Evolutionary conservation across 768 basidiomycete species (phyloP).

Genomic region (Tricholoma bakamatsutake): DNA sequence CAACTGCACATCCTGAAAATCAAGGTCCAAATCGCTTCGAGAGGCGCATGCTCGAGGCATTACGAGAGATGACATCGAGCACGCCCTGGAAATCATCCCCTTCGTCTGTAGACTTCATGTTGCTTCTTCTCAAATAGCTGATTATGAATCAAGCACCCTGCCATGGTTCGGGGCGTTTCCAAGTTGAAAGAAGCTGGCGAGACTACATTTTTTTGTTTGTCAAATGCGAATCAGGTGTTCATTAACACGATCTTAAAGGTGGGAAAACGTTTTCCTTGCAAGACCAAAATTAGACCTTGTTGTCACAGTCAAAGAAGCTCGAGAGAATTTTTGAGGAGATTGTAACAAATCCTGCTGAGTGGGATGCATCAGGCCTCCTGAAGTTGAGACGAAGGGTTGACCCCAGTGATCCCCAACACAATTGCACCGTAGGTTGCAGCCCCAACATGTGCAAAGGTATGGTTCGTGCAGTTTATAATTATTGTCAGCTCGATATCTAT

Average conservation of each 20-base stretch:
- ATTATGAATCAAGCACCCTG: constrained; percentile 72
- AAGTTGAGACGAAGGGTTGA: constrained; percentile 72
- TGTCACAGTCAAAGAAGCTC: constrained; percentile 67
- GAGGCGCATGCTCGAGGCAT: constrained; percentile 68
- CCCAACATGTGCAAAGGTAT: constrained; percentile 98
- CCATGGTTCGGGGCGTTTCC: constrained; percentile 88
- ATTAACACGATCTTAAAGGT: constrained; percentile 88
- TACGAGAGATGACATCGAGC: constrained; percentile 69
- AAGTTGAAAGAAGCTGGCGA: constrained; percentile 58
- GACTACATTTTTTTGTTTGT: constrained; percentile 86
- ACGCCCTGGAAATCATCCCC: constrained; percentile 75
- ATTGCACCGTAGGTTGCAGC: constrained; percentile 82
- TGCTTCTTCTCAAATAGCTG: background rate
- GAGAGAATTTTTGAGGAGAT: constrained; percentile 72
- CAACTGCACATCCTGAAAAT: constrained; percentile 5
- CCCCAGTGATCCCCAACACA: constrained; percentile 73
- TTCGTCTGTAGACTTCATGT: constrained; percentile 52
- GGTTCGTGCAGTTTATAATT: constrained; percentile 3
- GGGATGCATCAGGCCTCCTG: constrained; percentile 65
- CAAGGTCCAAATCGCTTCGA: constrained; percentile 60
- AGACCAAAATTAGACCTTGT: background rate
- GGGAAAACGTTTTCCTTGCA: constrained; percentile 4
- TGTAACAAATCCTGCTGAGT: constrained; percentile 89
- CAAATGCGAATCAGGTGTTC: constrained; percentile 90
- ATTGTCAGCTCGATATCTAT: background rate